Conservation (phyloP, 2,329 filamentous ascomycete genomes). For the Apiospora koreana region DNA sequence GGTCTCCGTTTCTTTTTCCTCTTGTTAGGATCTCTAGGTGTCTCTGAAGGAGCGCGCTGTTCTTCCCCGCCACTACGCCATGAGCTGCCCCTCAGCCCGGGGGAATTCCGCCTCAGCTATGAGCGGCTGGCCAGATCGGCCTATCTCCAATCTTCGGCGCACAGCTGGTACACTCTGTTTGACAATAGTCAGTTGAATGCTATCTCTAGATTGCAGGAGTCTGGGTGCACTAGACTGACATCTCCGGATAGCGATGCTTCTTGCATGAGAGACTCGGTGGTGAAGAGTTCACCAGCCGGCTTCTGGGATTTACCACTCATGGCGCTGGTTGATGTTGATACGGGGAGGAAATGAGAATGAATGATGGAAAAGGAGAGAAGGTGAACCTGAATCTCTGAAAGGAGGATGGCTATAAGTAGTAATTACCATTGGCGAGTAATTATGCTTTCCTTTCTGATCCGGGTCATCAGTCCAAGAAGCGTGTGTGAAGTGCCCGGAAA, state of each 20-base stretch:
- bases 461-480: neutral
- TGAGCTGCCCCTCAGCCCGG: too few relatives aligned
- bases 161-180: neutral
- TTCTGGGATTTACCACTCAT: neutral
- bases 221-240: neutral
- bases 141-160: neutral
- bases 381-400: neutral
- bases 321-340: neutral
- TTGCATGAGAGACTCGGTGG: neutral
- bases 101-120: too few relatives aligned
- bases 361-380: neutral
- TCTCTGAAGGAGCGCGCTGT: conserved; percentile 31
- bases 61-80: too few relatives aligned
- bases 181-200: neutral
- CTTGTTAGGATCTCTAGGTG: conserved; percentile 47
- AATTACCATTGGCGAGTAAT: neutral
- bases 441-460: neutral
- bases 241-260: neutral
- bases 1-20: conserved; percentile 37
- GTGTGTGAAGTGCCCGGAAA: neutral
- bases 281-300: neutral
- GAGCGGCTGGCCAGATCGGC: neutral
- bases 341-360: neutral
- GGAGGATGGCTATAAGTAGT: neutral
- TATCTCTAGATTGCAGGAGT: neutral